Percentiles rank a stretch among this genome's conserved stretches.
These are phyloP conservation scores for Aspergillus eucalypticola DNA, from an alignment of 2,329 filamentous ascomycete genomes.

Conservation along the genomic window DNA sequence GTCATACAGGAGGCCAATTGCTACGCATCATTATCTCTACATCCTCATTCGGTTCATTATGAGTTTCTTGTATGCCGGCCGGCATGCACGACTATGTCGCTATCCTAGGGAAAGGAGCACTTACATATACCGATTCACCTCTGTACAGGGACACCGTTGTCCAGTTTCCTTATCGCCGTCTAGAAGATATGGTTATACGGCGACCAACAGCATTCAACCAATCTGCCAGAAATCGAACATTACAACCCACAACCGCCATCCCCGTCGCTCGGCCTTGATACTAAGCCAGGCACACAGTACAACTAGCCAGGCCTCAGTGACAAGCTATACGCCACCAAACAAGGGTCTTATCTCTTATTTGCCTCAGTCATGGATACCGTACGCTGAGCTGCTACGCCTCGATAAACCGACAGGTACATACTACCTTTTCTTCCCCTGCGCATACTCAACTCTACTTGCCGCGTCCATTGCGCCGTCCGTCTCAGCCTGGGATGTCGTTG, in stretches of 20 bases:
- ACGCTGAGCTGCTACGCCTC: conserved; percentile 56
- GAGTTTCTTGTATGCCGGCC: not conserved
- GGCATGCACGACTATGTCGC: not conserved
- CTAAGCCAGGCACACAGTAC: not conserved
- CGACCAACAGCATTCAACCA: not conserved
- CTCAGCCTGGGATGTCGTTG: conserved; percentile 38
- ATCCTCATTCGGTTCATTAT: not conserved
- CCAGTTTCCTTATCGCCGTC: not conserved
- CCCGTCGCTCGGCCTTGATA: not conserved
- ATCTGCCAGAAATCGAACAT: not conserved
- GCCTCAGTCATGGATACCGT: conserved; percentile 55
- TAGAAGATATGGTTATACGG: not conserved
- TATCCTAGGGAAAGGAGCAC: not conserved
- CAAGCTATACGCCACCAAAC: conserved; percentile 48
- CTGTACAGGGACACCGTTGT: not conserved
- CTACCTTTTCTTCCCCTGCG: conserved; percentile 55
- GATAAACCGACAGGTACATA: conserved; percentile 55
- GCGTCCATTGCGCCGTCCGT: conserved; percentile 40
- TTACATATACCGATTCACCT: not conserved
- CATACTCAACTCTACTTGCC: conserved; percentile 50
- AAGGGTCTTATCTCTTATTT: conserved; percentile 49
- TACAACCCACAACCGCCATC: not conserved
- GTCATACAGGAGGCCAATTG: not conserved
- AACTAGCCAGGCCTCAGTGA: conserved; percentile 16
- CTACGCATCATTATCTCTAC: not conserved